These are phyloP conservation scores for Daldinia concentrica DNA, from an alignment of 495 filamentous ascomycete species.

Conservation along the genomic window DNA sequence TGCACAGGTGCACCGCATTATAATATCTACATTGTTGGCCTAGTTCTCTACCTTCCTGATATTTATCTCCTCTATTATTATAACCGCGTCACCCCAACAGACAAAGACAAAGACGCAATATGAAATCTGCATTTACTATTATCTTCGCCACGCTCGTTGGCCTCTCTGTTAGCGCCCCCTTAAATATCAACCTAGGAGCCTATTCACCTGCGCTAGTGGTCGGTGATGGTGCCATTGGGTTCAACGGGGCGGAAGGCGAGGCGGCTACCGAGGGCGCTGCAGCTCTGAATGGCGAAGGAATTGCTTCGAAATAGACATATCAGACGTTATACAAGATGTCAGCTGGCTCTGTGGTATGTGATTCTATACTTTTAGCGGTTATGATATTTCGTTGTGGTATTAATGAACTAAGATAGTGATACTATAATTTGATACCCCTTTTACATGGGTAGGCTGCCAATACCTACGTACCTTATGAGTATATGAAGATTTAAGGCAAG, in stretches of 20 bases:
- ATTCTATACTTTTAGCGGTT: neutral
- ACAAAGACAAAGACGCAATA: conserved; percentile 7
- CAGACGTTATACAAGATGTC: neutral
- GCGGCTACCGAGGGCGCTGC: conserved; percentile 39
- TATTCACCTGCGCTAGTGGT: conserved; percentile 67
- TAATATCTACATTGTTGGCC: conserved; percentile 2
- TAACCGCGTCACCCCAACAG: too few relatives aligned
- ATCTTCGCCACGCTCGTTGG: conserved; percentile 32
- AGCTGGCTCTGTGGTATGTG: neutral
- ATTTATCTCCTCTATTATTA: too few relatives aligned
- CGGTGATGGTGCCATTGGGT: conserved; percentile 66
- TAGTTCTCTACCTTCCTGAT: conserved; percentile 1
- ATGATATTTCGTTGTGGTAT: neutral
- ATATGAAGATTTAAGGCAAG: too few relatives aligned
- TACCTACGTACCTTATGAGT: too few relatives aligned
- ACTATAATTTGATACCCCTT: neutral
- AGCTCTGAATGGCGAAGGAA: conserved; percentile 13
- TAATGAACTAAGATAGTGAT: neutral
- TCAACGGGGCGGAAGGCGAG: conserved; percentile 52
- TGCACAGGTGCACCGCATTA: conserved; percentile 42
- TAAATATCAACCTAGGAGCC: conserved; percentile 69
- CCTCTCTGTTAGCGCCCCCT: conserved; percentile 49
- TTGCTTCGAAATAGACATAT: conserved; percentile 23
- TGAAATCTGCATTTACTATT: conserved; percentile 39
- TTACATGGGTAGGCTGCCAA: neutral